Conservation (phyloP, 345 rosid species). For the Theobroma cacao region DNA sequence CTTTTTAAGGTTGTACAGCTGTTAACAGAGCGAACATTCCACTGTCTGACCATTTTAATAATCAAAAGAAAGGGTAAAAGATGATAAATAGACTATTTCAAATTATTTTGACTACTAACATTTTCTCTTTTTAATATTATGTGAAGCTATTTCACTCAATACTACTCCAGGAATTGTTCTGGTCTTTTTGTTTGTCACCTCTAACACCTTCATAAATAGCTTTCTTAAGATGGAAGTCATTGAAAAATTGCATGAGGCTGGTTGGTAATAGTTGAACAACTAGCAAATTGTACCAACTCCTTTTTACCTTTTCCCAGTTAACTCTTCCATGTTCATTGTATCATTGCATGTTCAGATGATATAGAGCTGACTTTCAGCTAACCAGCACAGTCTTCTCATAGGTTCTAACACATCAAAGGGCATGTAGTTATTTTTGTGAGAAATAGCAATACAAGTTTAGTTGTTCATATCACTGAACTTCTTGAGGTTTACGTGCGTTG, state of each 20-base stretch:
- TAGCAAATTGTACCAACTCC: not conserved
- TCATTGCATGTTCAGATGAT: not conserved
- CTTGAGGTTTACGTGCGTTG: too few species aligned
- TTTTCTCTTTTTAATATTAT: too few species aligned
- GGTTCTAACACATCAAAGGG: not conserved
- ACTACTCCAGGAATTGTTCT: too few species aligned
- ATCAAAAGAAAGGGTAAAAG: not conserved
- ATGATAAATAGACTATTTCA: not conserved
- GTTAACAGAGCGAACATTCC: not conserved
- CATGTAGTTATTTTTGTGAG: not conserved
- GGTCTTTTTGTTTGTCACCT: too few species aligned
- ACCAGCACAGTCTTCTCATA: not conserved
- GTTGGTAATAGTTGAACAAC: not conserved
- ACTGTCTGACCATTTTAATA: not conserved
- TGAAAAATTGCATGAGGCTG: not conserved
- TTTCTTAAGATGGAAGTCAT: not conserved
- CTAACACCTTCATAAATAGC: not conserved
- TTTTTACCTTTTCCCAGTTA: not conserved
- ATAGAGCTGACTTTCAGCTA: not conserved
- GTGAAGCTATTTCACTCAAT: too few species aligned
- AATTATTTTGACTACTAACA: too few species aligned
- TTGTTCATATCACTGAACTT: too few species aligned
- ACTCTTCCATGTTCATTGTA: not conserved
- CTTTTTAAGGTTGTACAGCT: not conserved
- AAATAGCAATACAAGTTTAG: not conserved